Evolutionary conservation across 352 stramenopile genomes (phyloP), one percentile per base, ranked within the genome.

Genomic region (Elongisporangium undulatum): DNA sequence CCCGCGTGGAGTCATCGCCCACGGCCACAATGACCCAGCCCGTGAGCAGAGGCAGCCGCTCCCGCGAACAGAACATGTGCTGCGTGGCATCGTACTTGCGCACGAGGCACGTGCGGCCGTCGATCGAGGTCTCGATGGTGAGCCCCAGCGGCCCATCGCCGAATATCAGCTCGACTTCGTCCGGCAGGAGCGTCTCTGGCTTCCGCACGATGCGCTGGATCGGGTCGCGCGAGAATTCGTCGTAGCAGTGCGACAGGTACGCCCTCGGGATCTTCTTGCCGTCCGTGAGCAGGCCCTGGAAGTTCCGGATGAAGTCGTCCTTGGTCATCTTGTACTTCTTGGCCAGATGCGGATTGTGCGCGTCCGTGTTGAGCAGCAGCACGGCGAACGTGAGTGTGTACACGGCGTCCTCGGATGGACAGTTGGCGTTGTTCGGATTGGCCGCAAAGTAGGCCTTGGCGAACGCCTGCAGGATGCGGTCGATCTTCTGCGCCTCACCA

Each of bases 391-490:
- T 75, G 56, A 92, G 65, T 49, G 81, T 90, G 71, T 94, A 91
- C 23, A 87, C 79, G 3, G 77, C 79, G 51, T 94, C 84, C 53
- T 90, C 82, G 1, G 78, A 83, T 41, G 77, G 73, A 63, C 80
- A 90, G 22, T 82, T 56, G 16, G 58, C 61, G 58, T 75, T 82
- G 56, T 63, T 49, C 12, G 75, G 74, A 53, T 94, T 92, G 22
- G 73, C 77, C 1, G 51, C 29, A 55, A 80, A 87, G 51, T 85
- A 94, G 7, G 84, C 72, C 24, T 75, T 83, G 19, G 82, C 80
- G 39, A 94, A 92, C 7, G 84, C 84, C 51, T 94, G 78, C 3
- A 94, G 67, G 58, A 94, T 87, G n/a, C 84, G 78, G 67, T 94
- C 84, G 51, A 94, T 94, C 61, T 94, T 92, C 66, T 94, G 84